These are phyloP conservation scores for Leucoagaricus sp. DNA, from an alignment of 1,284 basidiomycete species.

Conservation along the genomic window DNA sequence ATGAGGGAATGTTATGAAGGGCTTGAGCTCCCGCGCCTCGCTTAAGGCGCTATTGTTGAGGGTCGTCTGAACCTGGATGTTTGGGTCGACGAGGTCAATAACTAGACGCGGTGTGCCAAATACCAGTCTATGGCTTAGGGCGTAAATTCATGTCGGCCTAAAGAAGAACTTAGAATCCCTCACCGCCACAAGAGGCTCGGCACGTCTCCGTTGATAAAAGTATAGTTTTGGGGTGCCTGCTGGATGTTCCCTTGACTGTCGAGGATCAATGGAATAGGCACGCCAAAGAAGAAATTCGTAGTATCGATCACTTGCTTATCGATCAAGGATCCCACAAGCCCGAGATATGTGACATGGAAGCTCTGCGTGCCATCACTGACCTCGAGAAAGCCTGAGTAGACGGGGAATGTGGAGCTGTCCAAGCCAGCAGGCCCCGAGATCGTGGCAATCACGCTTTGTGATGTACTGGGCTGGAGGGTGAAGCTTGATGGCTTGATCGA, in stretches of 20 bases:
- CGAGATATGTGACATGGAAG: slow-evolving; percentile 53
- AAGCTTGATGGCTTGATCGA: slow-evolving; percentile 33
- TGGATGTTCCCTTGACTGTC: slow-evolving; percentile 42
- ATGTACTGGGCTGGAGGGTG: slow-evolving; percentile 34
- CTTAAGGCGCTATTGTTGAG: slow-evolving; percentile 26
- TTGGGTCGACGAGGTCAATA: slow-evolving; percentile 36
- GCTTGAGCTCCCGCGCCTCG: slow-evolving; percentile 13
- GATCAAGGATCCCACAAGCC: slow-evolving; percentile 47
- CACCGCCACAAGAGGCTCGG: slow-evolving; percentile 47
- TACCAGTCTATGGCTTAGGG: slow-evolving; percentile 36
- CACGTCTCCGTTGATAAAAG: slow-evolving; percentile 46
- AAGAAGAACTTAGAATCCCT: slow-evolving; percentile 9
- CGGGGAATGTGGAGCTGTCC: slow-evolving; percentile 49
- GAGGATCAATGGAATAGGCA: slow-evolving; percentile 42
- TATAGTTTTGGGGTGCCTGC: slow-evolving; percentile 46
- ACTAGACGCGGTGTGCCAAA: slow-evolving; percentile 57
- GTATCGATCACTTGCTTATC: slow-evolving; percentile 52
- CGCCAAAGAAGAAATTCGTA: slow-evolving; percentile 47
- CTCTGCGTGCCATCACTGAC: slow-evolving; percentile 42
- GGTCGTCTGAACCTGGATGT: slow-evolving; percentile 33
- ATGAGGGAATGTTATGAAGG: slow-evolving; percentile 35
- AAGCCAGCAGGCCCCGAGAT: slow-evolving; percentile 46
- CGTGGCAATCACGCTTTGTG: slow-evolving; percentile 30
- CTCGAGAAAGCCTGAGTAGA: slow-evolving; percentile 63
- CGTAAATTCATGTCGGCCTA: not conserved